Evolutionary conservation across 768 basidiomycete genomes (phyloP), one percentile per base, ranked within the genome.

Genomic region (Lyophyllum atratum): DNA sequence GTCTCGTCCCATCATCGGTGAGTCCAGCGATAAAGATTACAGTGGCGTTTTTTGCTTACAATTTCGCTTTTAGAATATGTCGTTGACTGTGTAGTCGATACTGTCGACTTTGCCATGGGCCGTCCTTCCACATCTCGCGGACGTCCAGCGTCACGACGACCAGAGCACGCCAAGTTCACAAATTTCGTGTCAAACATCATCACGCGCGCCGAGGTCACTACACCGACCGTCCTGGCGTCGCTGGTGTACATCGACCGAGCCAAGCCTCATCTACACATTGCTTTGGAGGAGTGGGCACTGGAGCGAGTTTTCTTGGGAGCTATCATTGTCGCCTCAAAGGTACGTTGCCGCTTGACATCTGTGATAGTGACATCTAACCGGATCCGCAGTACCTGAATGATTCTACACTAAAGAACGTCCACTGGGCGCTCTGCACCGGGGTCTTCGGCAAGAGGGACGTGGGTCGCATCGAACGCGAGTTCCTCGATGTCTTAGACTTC

Each of bases 281-380:
- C 88, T 9, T 76, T 90, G 58, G 89, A 91, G 67, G 85, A 90
- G 66, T 92, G 90, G 90, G 93, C 93, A 14, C 80, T 90, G 48
- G 92, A 95, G 72, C 86, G 93, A 40, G 93, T 95, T 28, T 95
- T 95, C 74, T 83, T 95, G 42, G 93, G 93, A 49, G 86, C 92
- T n/a, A 72, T 95, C 61, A 94, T 95, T 72, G 78, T 84, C 46
- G 93, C 93, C 7, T 88, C 88, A 74, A 95, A 95, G 80, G 88
- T 90, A 68, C 61, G 68, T 72, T 59, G 62, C 52, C 40, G 17
- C 26, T 22, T 48, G 19, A 31, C 54, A 33, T 28, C 52, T 55
- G 19, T 17, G 55, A 22, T 45, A 51, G 45, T 40, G 57, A 55
- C 50, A 50, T 49, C 42, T 64, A 22, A 60, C 48, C 31, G 11